Base-by-base conservation (phyloP, 2,329 filamentous ascomycete species). In the Ceratocystiopsis brevicomis region DNA sequence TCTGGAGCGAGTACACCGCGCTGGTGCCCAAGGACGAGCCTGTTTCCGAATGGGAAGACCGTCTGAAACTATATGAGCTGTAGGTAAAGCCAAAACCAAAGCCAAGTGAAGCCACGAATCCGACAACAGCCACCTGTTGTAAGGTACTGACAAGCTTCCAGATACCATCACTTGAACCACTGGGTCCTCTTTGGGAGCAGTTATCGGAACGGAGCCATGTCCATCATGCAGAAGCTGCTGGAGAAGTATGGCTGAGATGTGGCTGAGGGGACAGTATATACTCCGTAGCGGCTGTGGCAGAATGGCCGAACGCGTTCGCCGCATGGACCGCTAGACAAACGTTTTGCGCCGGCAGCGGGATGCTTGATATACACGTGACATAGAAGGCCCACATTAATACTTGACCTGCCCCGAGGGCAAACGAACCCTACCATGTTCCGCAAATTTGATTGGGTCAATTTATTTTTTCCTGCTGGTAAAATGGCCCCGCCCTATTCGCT, bases 111-210 rank as follows among this genome's bases (percentile, higher is more conserved):
- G 15, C 33, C 13, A 15, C 33, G 33, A 5, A 38, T 18, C 34
- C 8, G 43, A 39, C 36, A 2, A 16, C 25, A 21, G 19, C 25
- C 25, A n/a, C n/a, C n/a, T n/a, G n/a, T n/a, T 30, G 25, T 30
- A 9, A n/a, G n/a, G 25, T 30, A 30, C 25, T 30, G 8, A 30
- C 25, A 30, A 21, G 10, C 25, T 2, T 30, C 8, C 51, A 84
- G 79, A 49, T 88, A 94, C 58, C 88, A 95, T 57, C 81, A 93
- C 55, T 61, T 95, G 19, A 95, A 95, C 50, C 88, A 95, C 52
- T 79, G 78, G 63, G 78, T 81, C 1, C 67, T 94, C 39, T 95
- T 94, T 57, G 85, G 85, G 0, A 79, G 78, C 1, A 71, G 79
- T 0, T 95, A 95, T 57, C 73, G 74, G 36, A 67, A 68, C 37